Percentiles rank a stretch among this genome's conserved stretches.
phyloP scores from a whole-genome alignment of 306 rosid genomes.

The Fragaria nilgerrensis region DNA sequence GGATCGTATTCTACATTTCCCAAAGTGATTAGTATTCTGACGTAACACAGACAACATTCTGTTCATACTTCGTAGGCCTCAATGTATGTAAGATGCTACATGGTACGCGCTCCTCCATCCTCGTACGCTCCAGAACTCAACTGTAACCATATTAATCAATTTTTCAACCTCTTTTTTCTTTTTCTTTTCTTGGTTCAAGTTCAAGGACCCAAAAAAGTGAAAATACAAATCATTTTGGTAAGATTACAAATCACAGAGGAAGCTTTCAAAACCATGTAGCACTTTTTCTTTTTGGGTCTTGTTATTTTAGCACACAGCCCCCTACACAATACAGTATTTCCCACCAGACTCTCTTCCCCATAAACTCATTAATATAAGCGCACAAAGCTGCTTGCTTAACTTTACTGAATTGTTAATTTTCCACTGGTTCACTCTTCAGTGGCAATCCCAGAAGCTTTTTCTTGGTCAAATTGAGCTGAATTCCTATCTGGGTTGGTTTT shows the following conservation, averaged over 20 bases:
- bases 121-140: neutral
- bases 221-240: neutral
- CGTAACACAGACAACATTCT: neutral
- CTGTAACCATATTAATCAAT: neutral
- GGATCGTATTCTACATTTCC: neutral
- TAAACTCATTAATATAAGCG: conserved; percentile 17
- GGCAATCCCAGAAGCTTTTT: conserved; percentile 17
- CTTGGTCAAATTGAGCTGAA: neutral
- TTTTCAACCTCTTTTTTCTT: neutral
- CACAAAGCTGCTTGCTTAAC: conserved; percentile 9
- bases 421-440: conserved; percentile 10
- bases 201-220: neutral
- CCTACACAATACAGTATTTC: conserved; percentile 1
- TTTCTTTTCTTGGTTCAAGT: neutral
- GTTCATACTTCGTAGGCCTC: neutral
- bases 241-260: neutral
- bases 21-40: neutral
- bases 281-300: neutral
- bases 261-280: neutral
- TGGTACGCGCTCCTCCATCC: neutral
- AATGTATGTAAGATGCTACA: neutral
- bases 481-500: conserved; percentile 6
- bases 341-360: conserved; percentile 13
- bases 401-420: conserved; percentile 11
- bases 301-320: neutral